Percentiles rank a stretch among this genome's conserved stretches.
Evolutionary conservation across 1,284 basidiomycete species (phyloP).

Genomic region (Ganoderma boninense): DNA sequence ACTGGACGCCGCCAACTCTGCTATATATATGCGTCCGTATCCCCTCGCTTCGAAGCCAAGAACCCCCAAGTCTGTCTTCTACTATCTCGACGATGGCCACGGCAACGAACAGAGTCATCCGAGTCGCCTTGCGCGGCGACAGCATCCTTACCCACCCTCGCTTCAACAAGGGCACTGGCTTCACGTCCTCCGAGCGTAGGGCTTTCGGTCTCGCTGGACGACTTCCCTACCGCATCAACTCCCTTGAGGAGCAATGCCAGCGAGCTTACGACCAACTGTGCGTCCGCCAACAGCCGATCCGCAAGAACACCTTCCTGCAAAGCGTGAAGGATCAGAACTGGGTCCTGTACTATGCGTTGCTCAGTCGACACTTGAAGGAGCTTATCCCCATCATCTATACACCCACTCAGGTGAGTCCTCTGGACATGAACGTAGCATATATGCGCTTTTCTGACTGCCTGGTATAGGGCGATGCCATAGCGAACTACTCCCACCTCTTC

Average conservation of each 20-base stretch:
- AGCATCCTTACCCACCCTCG: slow-evolving; percentile 69
- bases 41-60: background rate
- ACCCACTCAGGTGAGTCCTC: slow-evolving; percentile 71
- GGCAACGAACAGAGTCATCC: slow-evolving; percentile 39
- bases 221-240: slow-evolving; percentile 78
- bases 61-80: background rate
- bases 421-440: too few relatives aligned
- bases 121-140: slow-evolving; percentile 66
- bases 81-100: slow-evolving; percentile 32
- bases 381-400: slow-evolving; percentile 83
- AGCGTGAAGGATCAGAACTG: slow-evolving; percentile 80
- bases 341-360: slow-evolving; percentile 78
- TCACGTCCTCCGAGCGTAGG: slow-evolving; percentile 71
- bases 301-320: slow-evolving; percentile 78
- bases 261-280: slow-evolving; percentile 77
- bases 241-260: slow-evolving; percentile 77
- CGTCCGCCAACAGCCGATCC: slow-evolving; percentile 55
- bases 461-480: slow-evolving; percentile 76
- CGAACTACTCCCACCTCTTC: slow-evolving; percentile 84
- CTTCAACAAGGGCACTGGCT: slow-evolving; percentile 81
- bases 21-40: slow-evolving; percentile 24
- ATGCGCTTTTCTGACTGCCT: background rate
- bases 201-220: slow-evolving; percentile 80
- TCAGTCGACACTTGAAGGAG: slow-evolving; percentile 74
- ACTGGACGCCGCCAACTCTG: slow-evolving; percentile 6